Evolutionary conservation across 805 yeast genomes (phyloP), one percentile per base, ranked within the genome.

Genomic region (Scheffersomyces stipitis): DNA sequence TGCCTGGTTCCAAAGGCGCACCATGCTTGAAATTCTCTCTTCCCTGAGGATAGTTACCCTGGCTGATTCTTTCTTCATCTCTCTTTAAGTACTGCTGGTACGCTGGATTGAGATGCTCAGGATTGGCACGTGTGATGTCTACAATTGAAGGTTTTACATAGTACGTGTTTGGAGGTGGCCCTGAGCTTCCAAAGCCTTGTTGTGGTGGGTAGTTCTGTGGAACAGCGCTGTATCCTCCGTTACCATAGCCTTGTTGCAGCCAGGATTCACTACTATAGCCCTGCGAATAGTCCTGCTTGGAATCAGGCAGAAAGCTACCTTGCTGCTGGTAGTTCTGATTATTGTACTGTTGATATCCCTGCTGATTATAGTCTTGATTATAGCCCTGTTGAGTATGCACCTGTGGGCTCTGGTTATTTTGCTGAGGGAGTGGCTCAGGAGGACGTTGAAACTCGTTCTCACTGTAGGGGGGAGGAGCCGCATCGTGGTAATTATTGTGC

Each of bases 51-150:
- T 38, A 51, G 38, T 64, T 56, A 1, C 71, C 73, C 10, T 52
- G 46, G 4, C 54, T 48, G 14, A 54, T 43, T 16, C 70, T 38
- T 33, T 62, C 56, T 36, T 56, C 56, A 26, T 68, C 71, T 13
- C 58, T 44, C 28, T 48, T 44, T 26, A 55, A 51, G 33, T 51
- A 68, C 37, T 64, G 61, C 32, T 48, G 62, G 40, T 64, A 67
- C 3, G 64, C 60, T 0, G 73, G 72, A 24, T 69, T 52, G 26
- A 66, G 46, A 32, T 62, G 60, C 28, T 55, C 53, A 13, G 68
- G 66, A 18, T 62, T 60, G 3, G 72, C 64, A 35, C 50, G 53
- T 1, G 66, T 48, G 16, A 68, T 68, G 44, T 68, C 62, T n/a
- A 64, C 66, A 37, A 47, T 40, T 18, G 47, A 60, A 7, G 71